Conservation (phyloP, 2,329 filamentous ascomycete genomes). For the Ploettnerulaceae sp. region DNA sequence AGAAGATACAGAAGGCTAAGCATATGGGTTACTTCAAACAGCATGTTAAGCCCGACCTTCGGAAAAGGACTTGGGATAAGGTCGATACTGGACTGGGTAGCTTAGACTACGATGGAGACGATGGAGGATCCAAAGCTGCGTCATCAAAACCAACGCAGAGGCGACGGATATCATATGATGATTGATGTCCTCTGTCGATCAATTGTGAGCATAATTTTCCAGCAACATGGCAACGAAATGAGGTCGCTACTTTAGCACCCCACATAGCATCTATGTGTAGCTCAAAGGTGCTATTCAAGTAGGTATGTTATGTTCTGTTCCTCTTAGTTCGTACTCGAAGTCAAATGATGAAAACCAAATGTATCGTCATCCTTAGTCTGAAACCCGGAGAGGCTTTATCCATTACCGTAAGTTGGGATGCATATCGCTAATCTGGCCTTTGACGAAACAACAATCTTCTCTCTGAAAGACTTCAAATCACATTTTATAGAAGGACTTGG, state of each 20-base stretch:
- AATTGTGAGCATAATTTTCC: neutral
- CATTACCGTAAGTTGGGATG: slow-evolving; percentile 34
- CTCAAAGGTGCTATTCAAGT: too few species aligned
- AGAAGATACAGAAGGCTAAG: slow-evolving; percentile 25
- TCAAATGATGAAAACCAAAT: slow-evolving; percentile 71
- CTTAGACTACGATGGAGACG: slow-evolving; percentile 53
- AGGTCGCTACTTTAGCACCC: too few species aligned
- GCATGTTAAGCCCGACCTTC: slow-evolving; percentile 52
- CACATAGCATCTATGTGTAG: too few species aligned
- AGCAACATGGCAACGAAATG: neutral
- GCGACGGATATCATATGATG: slow-evolving; percentile 45
- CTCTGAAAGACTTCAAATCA: slow-evolving; percentile 38
- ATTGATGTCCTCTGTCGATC: slow-evolving; percentile 30
- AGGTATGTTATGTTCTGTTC: slow-evolving; percentile 6
- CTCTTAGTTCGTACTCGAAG: slow-evolving; percentile 5
- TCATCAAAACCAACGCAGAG: slow-evolving; percentile 37
- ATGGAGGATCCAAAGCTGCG: slow-evolving; percentile 21
- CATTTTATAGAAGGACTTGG: too few species aligned
- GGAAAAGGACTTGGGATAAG: slow-evolving; percentile 63
- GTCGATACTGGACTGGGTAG: slow-evolving; percentile 57
- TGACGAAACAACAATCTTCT: slow-evolving; percentile 51
- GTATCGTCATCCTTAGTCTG: slow-evolving; percentile 98
- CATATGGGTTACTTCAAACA: slow-evolving; percentile 35
- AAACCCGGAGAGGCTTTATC: slow-evolving; percentile 37
- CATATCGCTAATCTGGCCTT: slow-evolving; percentile 31